Conservation (phyloP, 768 basidiomycete species). For the Chalciporus pseudorubinellus region DNA sequence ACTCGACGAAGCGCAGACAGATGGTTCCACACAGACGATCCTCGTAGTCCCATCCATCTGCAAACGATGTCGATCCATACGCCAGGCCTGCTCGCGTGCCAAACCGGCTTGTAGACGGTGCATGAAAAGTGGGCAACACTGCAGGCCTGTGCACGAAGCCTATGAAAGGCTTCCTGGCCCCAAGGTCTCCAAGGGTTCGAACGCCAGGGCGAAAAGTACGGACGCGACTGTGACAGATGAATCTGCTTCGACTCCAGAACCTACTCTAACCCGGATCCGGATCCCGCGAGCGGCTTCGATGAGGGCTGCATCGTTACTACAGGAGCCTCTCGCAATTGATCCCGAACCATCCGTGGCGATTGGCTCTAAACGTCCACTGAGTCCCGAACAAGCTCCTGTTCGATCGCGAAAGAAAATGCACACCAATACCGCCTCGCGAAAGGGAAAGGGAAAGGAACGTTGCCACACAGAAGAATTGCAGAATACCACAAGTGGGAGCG, state of each 20-base stretch:
- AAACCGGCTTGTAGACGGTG: constrained; percentile 28
- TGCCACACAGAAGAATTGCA: neutral
- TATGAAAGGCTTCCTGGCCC: constrained; percentile 28
- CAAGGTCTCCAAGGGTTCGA: constrained; percentile 1
- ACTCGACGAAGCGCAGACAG: constrained; percentile 13
- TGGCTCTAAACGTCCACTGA: constrained; percentile 19
- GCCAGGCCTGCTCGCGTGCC: constrained; percentile 25
- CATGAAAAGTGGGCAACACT: constrained; percentile 1
- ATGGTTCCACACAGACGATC: constrained; percentile 12
- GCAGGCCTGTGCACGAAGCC: neutral
- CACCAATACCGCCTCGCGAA: neutral
- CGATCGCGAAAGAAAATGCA: constrained; percentile 10
- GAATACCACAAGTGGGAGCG: neutral
- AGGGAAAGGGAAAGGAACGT: neutral
- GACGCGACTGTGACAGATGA: neutral
- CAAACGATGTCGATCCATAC: constrained; percentile 8
- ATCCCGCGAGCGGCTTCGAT: neutral
- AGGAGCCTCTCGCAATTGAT: neutral
- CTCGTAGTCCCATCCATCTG: constrained; percentile 24
- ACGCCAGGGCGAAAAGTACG: neutral
- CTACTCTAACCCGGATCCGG: neutral
- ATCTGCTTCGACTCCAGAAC: neutral
- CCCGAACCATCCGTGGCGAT: neutral
- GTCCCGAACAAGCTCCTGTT: constrained; percentile 1
- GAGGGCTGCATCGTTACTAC: neutral